These are phyloP conservation scores for Curvularia verruculosa DNA, from an alignment of 2,329 filamentous ascomycete species.

Conservation along the genomic window DNA sequence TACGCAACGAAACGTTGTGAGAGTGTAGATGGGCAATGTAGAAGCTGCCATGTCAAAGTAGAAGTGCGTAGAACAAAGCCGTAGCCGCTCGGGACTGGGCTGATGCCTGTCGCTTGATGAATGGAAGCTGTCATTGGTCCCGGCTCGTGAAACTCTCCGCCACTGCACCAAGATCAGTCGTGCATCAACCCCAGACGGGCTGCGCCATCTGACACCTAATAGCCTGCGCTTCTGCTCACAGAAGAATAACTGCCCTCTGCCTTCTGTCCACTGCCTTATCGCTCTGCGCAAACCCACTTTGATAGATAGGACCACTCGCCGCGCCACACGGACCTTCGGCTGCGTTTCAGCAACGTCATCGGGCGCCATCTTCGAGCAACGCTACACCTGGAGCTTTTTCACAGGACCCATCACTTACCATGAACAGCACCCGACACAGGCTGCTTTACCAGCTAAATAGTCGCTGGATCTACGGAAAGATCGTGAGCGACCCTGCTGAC, in stretches of 20 bases:
- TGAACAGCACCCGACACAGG: conserved; percentile 59
- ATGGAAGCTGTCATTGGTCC: conserved; percentile 25
- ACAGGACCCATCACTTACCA: conserved; percentile 32
- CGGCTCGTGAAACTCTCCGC: conserved; percentile 24
- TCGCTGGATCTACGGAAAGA: conserved; percentile 74
- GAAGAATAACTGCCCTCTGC: conserved; percentile 3
- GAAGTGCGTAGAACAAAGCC: conserved; percentile 1
- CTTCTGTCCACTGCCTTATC: conserved; percentile 3
- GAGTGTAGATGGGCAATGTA: neutral
- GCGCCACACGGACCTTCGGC: conserved; percentile 26
- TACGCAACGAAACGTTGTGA: neutral
- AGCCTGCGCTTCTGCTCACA: conserved; percentile 10
- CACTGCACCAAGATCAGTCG: conserved; percentile 19
- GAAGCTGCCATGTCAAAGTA: neutral
- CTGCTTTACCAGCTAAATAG: conserved; percentile 70
- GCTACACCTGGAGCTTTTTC: conserved; percentile 23
- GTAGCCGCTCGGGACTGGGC: conserved; percentile 7
- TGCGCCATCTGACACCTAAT: conserved; percentile 24
- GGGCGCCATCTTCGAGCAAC: conserved; percentile 24
- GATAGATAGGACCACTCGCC: conserved; percentile 18
- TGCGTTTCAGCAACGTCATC: conserved; percentile 41
- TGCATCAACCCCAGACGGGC: conserved; percentile 18
- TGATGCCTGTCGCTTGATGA: conserved; percentile 11
- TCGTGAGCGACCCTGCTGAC: conserved; percentile 60
- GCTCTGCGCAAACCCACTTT: conserved; percentile 7